phyloP scores from a whole-genome alignment of 148 eudicot genomes.

The Diospyros kaki region DNA sequence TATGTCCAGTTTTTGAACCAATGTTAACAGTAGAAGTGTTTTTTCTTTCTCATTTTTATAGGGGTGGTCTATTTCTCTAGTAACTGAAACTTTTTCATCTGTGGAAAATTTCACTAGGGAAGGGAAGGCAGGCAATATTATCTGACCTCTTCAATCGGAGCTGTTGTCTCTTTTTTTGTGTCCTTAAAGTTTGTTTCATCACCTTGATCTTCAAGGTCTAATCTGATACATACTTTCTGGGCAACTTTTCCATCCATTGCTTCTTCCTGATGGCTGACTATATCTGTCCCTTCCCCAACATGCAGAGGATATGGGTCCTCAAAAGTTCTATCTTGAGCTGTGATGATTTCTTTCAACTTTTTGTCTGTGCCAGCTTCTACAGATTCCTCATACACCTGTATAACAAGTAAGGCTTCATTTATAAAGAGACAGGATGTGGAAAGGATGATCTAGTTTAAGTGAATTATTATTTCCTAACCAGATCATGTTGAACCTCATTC shows the following conservation, averaged over 20 bases:
- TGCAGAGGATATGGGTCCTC: conserved; percentile 8
- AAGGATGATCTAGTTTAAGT: neutral
- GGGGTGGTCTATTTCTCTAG: too few relatives aligned
- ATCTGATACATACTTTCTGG: neutral
- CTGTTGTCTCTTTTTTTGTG: conserved; percentile 7
- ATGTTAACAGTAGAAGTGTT: neutral
- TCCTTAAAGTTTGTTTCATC: conserved; percentile 8
- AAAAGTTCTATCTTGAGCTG: neutral
- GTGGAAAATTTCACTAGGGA: neutral
- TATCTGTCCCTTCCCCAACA: conserved; percentile 1
- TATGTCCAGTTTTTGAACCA: neutral
- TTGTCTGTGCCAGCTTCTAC: conserved; percentile 3
- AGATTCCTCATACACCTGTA: conserved; percentile 15
- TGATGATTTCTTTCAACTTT: conserved; percentile 3
- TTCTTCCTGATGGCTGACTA: neutral
- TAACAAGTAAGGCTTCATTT: neutral
- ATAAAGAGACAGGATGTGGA: conserved; percentile 4
- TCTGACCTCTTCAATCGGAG: conserved; percentile 22
- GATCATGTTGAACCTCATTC: conserved; percentile 10
- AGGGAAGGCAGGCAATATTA: neutral
- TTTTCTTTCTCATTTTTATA: neutral
- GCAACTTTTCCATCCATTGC: conserved; percentile 8
- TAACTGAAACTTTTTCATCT: neutral
- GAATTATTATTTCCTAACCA: conserved; percentile 4
- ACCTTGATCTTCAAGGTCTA: conserved; percentile 4